A percentile compares a stretch with the other conserved stretches of the same genome.
Conservation (phyloP, 2,329 filamentous ascomycete species). For the Orbilia ellipsospora region DNA sequence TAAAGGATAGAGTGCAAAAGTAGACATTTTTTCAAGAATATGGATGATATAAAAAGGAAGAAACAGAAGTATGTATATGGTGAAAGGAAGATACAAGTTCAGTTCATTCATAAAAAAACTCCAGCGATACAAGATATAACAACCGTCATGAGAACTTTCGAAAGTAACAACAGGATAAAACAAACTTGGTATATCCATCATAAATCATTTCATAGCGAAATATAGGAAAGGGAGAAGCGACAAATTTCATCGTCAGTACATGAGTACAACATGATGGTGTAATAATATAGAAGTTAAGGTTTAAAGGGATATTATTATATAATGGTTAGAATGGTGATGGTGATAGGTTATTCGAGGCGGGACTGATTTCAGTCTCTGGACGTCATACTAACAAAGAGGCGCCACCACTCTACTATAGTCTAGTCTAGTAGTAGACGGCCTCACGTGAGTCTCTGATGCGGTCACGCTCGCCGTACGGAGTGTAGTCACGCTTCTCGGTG, state of each 20-base stretch:
- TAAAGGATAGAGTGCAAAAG: neutral
- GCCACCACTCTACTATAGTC: neutral
- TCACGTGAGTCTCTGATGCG: constrained; percentile 53
- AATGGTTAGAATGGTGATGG: neutral
- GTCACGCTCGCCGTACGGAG: constrained; percentile 53
- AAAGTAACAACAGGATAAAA: neutral
- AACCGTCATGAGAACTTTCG: constrained; percentile 16
- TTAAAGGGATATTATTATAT: constrained; percentile 35
- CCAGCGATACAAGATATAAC: constrained; percentile 13
- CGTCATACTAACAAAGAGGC: too few species aligned
- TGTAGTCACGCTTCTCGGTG: constrained; percentile 53
- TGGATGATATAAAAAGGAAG: neutral
- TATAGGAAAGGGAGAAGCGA: constrained; percentile 10
- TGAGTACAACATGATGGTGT: constrained; percentile 20
- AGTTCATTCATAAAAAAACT: constrained; percentile 10
- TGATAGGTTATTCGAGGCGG: neutral
- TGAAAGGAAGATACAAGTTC: constrained; percentile 29
- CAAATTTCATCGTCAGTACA: constrained; percentile 19
- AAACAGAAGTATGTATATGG: constrained; percentile 27
- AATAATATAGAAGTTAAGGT: neutral
- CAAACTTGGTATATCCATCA: constrained; percentile 54
- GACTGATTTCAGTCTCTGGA: too few species aligned
- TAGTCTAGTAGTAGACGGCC: constrained; percentile 53
- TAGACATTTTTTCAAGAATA: too few species aligned
- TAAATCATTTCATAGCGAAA: constrained; percentile 47